Evolutionary conservation across 768 basidiomycete genomes (phyloP).

Genomic region (Boletus subparvulus): DNA sequence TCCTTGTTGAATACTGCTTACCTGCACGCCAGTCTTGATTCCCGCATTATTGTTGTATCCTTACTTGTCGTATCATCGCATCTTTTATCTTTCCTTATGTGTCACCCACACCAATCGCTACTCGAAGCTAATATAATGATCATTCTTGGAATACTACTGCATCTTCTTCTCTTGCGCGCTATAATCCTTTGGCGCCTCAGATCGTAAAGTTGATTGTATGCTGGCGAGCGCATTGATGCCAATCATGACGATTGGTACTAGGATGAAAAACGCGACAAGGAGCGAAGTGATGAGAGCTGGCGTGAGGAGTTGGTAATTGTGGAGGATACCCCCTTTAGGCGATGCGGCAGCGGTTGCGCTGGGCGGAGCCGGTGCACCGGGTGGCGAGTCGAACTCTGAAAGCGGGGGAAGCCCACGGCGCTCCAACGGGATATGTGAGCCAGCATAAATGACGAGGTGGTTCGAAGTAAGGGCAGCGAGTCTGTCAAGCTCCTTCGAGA

Average conservation of each 20-base stretch:
- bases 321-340: conserved; percentile 59
- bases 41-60: conserved; percentile 30
- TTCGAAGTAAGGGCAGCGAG: conserved; percentile 52
- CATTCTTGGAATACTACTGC: conserved; percentile 46
- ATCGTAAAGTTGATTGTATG: conserved; percentile 67
- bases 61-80: conserved; percentile 26
- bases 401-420: conserved; percentile 41
- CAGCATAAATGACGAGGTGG: conserved; percentile 67
- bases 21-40: conserved; percentile 9
- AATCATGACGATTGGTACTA: conserved; percentile 63
- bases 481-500: conserved; percentile 48
- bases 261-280: conserved; percentile 62
- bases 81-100: conserved; percentile 24
- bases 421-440: conserved; percentile 43
- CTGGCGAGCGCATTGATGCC: conserved; percentile 68
- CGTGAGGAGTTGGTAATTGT: conserved; percentile 74
- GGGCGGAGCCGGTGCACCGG: conserved; percentile 15
- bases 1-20: conserved; percentile 7
- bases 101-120: conserved; percentile 14
- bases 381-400: conserved; percentile 30
- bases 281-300: conserved; percentile 69
- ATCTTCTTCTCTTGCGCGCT: conserved; percentile 73
- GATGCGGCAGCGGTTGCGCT: conserved; percentile 35
- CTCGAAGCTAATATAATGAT: conserved; percentile 15
- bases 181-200: conserved; percentile 64